Conservation (phyloP, 768 basidiomycete genomes). For the Xerocomellus amylosporus region DNA sequence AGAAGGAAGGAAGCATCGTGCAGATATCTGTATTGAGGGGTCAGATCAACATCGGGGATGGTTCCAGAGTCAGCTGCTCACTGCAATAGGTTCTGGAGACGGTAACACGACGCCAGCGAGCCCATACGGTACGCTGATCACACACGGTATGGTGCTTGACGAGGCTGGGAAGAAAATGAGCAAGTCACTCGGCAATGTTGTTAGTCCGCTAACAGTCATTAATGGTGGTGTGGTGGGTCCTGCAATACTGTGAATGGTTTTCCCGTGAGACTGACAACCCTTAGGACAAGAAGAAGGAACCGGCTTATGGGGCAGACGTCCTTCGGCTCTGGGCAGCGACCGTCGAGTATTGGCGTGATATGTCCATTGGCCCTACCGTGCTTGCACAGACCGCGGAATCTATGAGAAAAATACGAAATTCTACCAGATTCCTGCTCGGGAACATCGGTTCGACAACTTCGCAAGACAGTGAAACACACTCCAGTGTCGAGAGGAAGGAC, state of each 20-base stretch:
- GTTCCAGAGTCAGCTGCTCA: conserved; percentile 96
- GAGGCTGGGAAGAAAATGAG: conserved; percentile 92
- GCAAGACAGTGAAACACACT: background rate
- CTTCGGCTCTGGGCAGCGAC: conserved; percentile 91
- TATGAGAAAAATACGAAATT: conserved; percentile 81
- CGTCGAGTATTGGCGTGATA: conserved; percentile 86
- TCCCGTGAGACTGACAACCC: background rate
- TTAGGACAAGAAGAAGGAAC: conserved; percentile 66
- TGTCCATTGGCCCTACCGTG: conserved; percentile 76
- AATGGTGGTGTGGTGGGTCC: conserved; percentile 67
- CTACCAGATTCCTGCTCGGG: conserved; percentile 82
- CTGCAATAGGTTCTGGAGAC: conserved; percentile 52
- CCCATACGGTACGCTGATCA: conserved; percentile 81
- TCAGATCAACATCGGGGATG: conserved; percentile 98
- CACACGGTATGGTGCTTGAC: conserved; percentile 96
- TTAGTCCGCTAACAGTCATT: conserved; percentile 80
- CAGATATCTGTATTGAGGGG: conserved; percentile 92
- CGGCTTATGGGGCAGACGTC: conserved; percentile 82
- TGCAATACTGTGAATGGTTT: background rate
- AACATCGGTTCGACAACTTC: conserved; percentile 49
- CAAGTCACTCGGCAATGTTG: conserved; percentile 91
- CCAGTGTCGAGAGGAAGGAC: conserved; percentile 33
- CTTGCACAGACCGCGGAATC: conserved; percentile 74
- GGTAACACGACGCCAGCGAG: conserved; percentile 23
- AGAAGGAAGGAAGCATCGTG: conserved; percentile 43